These are phyloP conservation scores for Ascoidea tarda DNA, from an alignment of 805 yeast species.

Conservation along the genomic window DNA sequence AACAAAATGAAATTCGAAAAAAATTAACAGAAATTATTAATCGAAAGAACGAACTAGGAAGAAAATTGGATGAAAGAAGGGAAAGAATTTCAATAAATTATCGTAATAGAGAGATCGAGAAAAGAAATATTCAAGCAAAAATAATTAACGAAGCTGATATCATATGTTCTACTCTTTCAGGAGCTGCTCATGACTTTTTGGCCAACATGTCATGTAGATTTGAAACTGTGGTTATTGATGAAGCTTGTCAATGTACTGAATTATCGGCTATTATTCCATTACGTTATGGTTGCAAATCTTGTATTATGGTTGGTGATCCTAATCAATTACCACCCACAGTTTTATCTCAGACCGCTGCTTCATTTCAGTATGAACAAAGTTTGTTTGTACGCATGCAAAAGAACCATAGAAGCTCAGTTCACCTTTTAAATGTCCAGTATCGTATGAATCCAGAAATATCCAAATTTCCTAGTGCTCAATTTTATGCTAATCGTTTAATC, in stretches of 20 bases:
- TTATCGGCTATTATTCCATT: slow-evolving; percentile 83
- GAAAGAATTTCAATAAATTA: slow-evolving; percentile 54
- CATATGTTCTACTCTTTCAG: slow-evolving; percentile 85
- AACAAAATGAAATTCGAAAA: slow-evolving; percentile 32
- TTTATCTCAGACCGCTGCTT: slow-evolving; percentile 75
- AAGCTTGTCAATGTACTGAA: slow-evolving; percentile 96
- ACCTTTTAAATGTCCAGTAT: slow-evolving; percentile 79
- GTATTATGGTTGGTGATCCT: slow-evolving; percentile 98
- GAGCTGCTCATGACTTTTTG: slow-evolving; percentile 83
- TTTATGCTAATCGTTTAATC: slow-evolving; percentile 55
- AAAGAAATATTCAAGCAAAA: slow-evolving; percentile 60
- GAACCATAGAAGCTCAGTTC: slow-evolving; percentile 41
- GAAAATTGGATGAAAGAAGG: slow-evolving; percentile 63
- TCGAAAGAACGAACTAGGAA: slow-evolving; percentile 55
- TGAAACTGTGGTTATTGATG: slow-evolving; percentile 88
- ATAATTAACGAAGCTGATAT: slow-evolving; percentile 66
- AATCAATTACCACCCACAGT: slow-evolving; percentile 97
- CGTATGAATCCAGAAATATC: slow-evolving; percentile 97
- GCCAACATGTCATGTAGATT: slow-evolving; percentile 63
- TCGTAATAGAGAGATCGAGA: slow-evolving; percentile 67
- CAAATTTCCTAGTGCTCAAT: slow-evolving; percentile 70
- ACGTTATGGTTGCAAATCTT: slow-evolving; percentile 76
- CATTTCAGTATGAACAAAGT: slow-evolving; percentile 74
- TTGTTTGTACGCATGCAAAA: slow-evolving; percentile 88
- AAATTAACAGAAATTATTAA: slow-evolving; percentile 41